phyloP scores from a whole-genome alignment of 2,329 filamentous ascomycete genomes.

The Fusarium succisae region DNA sequence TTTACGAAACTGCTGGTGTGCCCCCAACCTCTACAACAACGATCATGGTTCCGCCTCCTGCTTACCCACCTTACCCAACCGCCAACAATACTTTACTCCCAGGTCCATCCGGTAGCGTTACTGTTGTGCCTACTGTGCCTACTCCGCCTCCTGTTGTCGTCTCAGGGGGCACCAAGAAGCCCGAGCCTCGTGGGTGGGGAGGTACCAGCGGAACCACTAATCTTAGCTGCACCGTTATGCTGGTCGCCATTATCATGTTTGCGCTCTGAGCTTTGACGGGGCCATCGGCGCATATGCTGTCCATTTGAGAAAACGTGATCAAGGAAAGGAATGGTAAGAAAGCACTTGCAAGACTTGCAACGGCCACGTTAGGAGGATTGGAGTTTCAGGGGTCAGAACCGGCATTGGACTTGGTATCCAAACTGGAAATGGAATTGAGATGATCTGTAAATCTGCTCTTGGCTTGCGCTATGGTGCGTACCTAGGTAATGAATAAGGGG shows the following conservation, averaged over 20 bases:
- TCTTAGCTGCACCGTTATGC: conserved; percentile 50
- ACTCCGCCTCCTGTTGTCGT: conserved; percentile 45
- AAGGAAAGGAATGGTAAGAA: background rate
- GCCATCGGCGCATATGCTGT: background rate
- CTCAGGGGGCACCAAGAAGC: conserved; percentile 48
- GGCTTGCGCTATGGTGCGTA: conserved; percentile 32
- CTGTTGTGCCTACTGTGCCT: conserved; percentile 29
- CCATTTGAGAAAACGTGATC: background rate
- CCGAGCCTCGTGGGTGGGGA: conserved; percentile 44
- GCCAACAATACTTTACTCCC: conserved; percentile 44
- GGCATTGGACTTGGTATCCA: conserved; percentile 33
- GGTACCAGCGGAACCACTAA: conserved; percentile 45
- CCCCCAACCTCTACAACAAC: conserved; percentile 46
- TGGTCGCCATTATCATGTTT: conserved; percentile 48
- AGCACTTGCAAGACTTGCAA: conserved; percentile 9
- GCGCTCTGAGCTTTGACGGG: conserved; percentile 41
- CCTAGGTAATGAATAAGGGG: conserved; percentile 40
- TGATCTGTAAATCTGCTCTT: conserved; percentile 34
- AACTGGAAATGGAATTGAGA: conserved; percentile 38
- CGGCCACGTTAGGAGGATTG: conserved; percentile 21
- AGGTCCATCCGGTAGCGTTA: conserved; percentile 41
- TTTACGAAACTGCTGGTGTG: conserved; percentile 46
- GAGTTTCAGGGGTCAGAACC: conserved; percentile 21
- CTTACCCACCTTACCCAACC: conserved; percentile 43
- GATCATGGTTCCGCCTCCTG: conserved; percentile 41